Conservation (phyloP, 2,329 filamentous ascomycete genomes). For the Neoascochyta sp. region DNA sequence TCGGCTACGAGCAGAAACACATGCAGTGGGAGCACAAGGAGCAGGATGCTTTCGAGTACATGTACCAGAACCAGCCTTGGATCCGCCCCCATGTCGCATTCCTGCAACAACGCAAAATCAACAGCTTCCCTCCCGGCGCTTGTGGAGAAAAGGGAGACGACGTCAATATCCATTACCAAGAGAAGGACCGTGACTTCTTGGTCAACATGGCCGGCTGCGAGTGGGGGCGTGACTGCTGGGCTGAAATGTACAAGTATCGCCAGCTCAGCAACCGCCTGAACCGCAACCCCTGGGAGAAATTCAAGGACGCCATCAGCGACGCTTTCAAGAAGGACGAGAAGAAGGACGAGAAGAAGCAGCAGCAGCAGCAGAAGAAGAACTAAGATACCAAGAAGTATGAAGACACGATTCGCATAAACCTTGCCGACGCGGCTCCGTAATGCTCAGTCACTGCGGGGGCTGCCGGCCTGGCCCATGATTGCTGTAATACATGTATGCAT, state of each 20-base stretch:
- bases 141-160: conserved; percentile 76
- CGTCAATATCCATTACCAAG: conserved; percentile 76
- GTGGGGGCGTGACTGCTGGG: conserved; percentile 96
- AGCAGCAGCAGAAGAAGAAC: conserved; percentile 14
- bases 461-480: too few relatives aligned
- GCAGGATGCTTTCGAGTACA: conserved; percentile 88
- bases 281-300: conserved; percentile 72
- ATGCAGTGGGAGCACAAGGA: conserved; percentile 99
- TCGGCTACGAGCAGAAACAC: conserved; percentile 95
- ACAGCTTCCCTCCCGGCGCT: conserved; percentile 87
- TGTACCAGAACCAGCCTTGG: conserved; percentile 91
- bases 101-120: conserved; percentile 85
- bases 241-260: conserved; percentile 93
- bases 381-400: background rate
- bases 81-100: conserved; percentile 85
- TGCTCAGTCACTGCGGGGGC: too few relatives aligned
- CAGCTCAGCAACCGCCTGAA: conserved; percentile 89
- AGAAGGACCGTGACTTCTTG: conserved; percentile 82
- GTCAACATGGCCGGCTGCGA: conserved; percentile 99
- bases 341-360: conserved; percentile 27
- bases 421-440: too few relatives aligned
- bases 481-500: conserved; percentile 10
- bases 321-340: conserved; percentile 30
- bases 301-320: conserved; percentile 47
- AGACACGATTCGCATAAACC: background rate